Evolutionary conservation across 768 basidiomycete genomes (phyloP).

Genomic region (Xerocomus brunneocitrinus): DNA sequence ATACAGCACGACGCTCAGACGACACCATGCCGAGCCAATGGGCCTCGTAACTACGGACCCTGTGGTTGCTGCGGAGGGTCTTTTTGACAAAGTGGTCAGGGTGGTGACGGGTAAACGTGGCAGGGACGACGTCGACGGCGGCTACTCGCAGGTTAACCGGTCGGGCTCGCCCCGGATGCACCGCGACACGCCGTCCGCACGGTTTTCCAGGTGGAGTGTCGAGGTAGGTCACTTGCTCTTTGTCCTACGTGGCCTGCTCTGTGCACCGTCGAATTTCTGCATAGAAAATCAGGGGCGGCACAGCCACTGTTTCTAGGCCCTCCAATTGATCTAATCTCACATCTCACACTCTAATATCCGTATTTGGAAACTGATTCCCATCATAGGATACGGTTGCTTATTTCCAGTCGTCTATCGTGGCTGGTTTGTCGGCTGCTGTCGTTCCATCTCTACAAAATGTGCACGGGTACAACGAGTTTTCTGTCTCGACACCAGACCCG

Average conservation of each 20-base stretch:
- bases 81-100: constrained; percentile 43
- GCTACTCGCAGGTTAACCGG: constrained; percentile 21
- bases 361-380: not conserved
- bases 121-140: constrained; percentile 30
- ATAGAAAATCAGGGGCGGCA: constrained; percentile 10
- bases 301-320: not conserved
- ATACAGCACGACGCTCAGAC: constrained; percentile 73
- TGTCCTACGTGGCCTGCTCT: not conserved
- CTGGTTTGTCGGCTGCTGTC: constrained; percentile 60
- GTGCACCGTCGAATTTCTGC: constrained; percentile 1
- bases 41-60: constrained; percentile 31
- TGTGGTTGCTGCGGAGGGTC: constrained; percentile 43
- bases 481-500: constrained; percentile 78
- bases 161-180: constrained; percentile 15
- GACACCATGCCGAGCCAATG: constrained; percentile 51
- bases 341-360: not conserved
- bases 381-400: constrained; percentile 67
- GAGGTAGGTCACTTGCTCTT: constrained; percentile 44
- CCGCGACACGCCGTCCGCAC: constrained; percentile 57
- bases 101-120: constrained; percentile 28
- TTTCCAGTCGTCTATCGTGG: constrained; percentile 58
- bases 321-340: too few species aligned
- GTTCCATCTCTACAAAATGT: constrained; percentile 59
- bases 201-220: constrained; percentile 61
- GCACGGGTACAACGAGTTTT: constrained; percentile 93